A percentile compares a stretch with the other conserved stretches of the same genome.
These are phyloP conservation scores for Stromatinia cepivora DNA, from an alignment of 2,329 filamentous ascomycete species.

Conservation along the genomic window DNA sequence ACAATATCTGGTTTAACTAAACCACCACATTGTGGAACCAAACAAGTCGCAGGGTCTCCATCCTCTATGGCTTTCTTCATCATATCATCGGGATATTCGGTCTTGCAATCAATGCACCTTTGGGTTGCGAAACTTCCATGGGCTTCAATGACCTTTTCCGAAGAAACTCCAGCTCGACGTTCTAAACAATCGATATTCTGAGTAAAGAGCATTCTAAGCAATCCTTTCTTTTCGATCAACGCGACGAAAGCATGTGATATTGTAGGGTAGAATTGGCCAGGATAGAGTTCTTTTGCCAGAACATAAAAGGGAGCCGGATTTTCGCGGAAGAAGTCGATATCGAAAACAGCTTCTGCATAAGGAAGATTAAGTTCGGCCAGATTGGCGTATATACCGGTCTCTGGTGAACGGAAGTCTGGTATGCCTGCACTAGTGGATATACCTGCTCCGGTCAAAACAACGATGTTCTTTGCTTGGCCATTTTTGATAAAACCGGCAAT, in stretches of 20 bases:
- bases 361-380: slow-evolving; percentile 82
- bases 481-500: slow-evolving; percentile 79
- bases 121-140: slow-evolving; percentile 94
- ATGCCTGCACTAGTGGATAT: slow-evolving; percentile 78
- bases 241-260: slow-evolving; percentile 87
- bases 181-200: slow-evolving; percentile 98
- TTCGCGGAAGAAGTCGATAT: slow-evolving; percentile 81
- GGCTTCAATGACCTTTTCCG: slow-evolving; percentile 82
- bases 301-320: slow-evolving; percentile 91
- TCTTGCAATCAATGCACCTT: slow-evolving; percentile 85
- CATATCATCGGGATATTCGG: slow-evolving; percentile 65
- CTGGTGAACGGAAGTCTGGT: slow-evolving; percentile 91
- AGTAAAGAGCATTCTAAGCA: slow-evolving; percentile 85
- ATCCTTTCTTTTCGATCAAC: slow-evolving; percentile 74
- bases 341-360: slow-evolving; percentile 90
- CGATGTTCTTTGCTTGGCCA: slow-evolving; percentile 67
- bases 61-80: slow-evolving; percentile 70
- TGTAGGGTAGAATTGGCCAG: slow-evolving; percentile 84
- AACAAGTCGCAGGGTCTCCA: slow-evolving; percentile 71
- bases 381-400: slow-evolving; percentile 92
- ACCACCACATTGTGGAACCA: slow-evolving; percentile 62
- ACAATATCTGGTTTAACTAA: slow-evolving; percentile 80
- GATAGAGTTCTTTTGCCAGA: slow-evolving; percentile 87
- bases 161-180: slow-evolving; percentile 78
- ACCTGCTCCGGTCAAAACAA: slow-evolving; percentile 88